phyloP scores from a whole-genome alignment of 805 yeast genomes.

The Tetrapisispora taiwanensis region DNA sequence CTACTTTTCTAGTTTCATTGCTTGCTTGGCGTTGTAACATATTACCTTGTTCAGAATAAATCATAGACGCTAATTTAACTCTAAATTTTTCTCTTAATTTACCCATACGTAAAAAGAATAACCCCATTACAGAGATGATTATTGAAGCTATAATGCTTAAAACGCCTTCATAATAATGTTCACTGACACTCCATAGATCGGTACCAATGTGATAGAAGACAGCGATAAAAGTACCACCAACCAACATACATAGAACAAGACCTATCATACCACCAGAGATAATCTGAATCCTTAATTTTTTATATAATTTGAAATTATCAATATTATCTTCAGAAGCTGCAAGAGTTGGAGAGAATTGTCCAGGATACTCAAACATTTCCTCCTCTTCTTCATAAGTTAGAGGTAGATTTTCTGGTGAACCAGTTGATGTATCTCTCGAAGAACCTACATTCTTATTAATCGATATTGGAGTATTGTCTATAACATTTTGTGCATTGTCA shows the following conservation, averaged over 20 bases:
- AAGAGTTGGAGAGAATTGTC: slow-evolving; percentile 4
- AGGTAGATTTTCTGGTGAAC: not conserved
- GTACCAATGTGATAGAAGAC: slow-evolving; percentile 70
- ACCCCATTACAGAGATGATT: slow-evolving; percentile 79
- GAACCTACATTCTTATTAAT: not conserved
- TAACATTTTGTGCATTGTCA: not conserved
- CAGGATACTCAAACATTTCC: slow-evolving; percentile 2
- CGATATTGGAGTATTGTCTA: too few relatives aligned
- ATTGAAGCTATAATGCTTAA: slow-evolving; percentile 69
- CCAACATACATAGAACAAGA: slow-evolving; percentile 51
- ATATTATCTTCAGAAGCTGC: slow-evolving; percentile 10
- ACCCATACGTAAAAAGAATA: slow-evolving; percentile 70
- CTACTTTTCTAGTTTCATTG: slow-evolving; percentile 20
- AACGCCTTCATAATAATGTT: slow-evolving; percentile 81
- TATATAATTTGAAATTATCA: slow-evolving; percentile 31
- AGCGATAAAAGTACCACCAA: slow-evolving; percentile 63
- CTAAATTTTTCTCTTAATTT: slow-evolving; percentile 78
- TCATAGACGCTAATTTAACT: slow-evolving; percentile 41
- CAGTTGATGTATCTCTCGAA: not conserved
- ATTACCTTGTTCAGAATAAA: slow-evolving; percentile 25
- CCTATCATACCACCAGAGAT: slow-evolving; percentile 78
- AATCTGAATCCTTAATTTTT: slow-evolving; percentile 52
- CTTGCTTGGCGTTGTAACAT: slow-evolving; percentile 10
- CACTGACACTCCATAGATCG: slow-evolving; percentile 81
- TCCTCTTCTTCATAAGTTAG: slow-evolving; percentile 4